Conservation (phyloP, 2,329 filamentous ascomycete species). For the Ophioceras dolichostomum region DNA sequence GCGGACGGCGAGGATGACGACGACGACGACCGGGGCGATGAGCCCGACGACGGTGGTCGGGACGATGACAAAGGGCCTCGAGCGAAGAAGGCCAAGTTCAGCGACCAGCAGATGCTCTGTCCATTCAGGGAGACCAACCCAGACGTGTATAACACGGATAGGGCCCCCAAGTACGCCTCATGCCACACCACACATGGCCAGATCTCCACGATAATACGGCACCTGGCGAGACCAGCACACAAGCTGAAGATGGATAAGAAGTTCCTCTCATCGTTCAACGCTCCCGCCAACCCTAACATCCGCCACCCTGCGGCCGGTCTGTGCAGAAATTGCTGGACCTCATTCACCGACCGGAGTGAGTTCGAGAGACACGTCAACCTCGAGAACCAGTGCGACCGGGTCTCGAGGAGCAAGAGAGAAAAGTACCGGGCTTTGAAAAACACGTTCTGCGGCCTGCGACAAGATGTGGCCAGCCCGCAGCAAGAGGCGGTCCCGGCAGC, state of each 20-base stretch:
- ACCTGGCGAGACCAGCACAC: conserved; percentile 18
- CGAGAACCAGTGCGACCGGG: conserved; percentile 10
- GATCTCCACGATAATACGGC: conserved; percentile 21
- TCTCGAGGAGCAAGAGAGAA: conserved; percentile 16
- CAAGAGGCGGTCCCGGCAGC: too few species aligned
- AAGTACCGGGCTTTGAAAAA: conserved; percentile 14
- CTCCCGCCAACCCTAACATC: conserved; percentile 9
- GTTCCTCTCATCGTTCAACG: conserved; percentile 18
- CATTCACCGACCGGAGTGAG: conserved; percentile 11
- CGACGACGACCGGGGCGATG: conserved; percentile 2
- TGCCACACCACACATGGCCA: conserved; percentile 19
- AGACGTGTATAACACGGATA: conserved; percentile 11
- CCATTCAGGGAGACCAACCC: conserved; percentile 9
- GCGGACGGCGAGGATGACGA: background rate
- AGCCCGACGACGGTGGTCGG: too few species aligned
- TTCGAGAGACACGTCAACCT: conserved; percentile 17
- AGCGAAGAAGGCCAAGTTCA: conserved; percentile 5
- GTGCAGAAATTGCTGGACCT: conserved; percentile 19
- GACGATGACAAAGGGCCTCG: too few species aligned
- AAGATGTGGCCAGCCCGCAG: background rate
- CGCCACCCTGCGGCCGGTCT: conserved; percentile 16
- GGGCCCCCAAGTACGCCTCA: conserved; percentile 15
- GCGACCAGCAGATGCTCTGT: conserved; percentile 15
- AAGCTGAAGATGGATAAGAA: conserved; percentile 12
- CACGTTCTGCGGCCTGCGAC: conserved; percentile 11